Base-by-base conservation (phyloP, 495 filamentous ascomycete species). In the Gamarada debralockiae region DNA sequence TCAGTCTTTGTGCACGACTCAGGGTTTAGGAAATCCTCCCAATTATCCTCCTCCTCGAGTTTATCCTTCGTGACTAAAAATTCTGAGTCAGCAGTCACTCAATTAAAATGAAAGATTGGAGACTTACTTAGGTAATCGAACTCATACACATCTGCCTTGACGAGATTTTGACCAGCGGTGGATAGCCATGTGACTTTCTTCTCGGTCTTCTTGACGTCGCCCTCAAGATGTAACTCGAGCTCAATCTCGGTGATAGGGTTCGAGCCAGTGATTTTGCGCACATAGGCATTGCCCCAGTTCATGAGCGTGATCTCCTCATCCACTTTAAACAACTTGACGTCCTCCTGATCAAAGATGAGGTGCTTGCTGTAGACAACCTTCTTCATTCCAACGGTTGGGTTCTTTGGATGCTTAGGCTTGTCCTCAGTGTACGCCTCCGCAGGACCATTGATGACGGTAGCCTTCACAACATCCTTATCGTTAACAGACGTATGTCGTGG, bases 181-280 rank as follows among this genome's bases (percentile, higher is more conserved):
- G 85, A 81, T 13, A 92, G 70, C 88, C 88, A 92, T 1, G 88
- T 92, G 29, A 92, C 76, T 70, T 92, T 92, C 75, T 91, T 89
- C 63, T 86, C 78, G 13, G 89, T 92, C 73, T 85, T 86, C 74
- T 90, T 91, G 65, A 92, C 79, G 65, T 92, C 89, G 45, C 89
- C 87, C 59, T 84, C 77, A 23, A 90, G 77, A 59, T 92, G 82
- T 1, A 92, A 76, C 58, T 89, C 85, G 12, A 91, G 74, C 52
- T 86, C 85, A 3, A 92, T 71, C 17, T 65, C 64, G 0, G 80
- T 85, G 41, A 92, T 29, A 10, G 67, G 57, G 22, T 69, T 70
- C n/a, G 63, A 62, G 13, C 67, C 59, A 21, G 68, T 68, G 62
- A 89, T 88, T 60, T 83, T 84, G 38, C 84, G 84, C 6, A 92